phyloP scores from a whole-genome alignment of 116 monocot genomes.

The Dioscorea cayenensis region DNA sequence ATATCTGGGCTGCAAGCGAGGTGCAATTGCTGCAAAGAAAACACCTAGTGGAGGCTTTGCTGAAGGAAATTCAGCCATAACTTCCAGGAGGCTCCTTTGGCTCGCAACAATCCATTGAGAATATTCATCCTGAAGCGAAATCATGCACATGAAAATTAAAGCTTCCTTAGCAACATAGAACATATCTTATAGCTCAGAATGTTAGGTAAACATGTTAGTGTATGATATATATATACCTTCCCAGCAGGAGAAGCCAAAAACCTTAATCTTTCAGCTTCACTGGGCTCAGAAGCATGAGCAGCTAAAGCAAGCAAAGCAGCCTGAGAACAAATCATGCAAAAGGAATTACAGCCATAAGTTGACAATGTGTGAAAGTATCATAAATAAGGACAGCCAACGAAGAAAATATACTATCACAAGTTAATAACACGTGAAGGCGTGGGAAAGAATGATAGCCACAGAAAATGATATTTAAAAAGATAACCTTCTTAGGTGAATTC shows the following conservation, averaged over 20 bases:
- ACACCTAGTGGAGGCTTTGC: conserved; percentile 79
- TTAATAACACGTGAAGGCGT: neutral
- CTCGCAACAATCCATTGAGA: conserved; percentile 70
- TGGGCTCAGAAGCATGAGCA: conserved; percentile 83
- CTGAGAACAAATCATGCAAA: conserved; percentile 15
- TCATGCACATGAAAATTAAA: neutral
- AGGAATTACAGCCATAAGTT: neutral
- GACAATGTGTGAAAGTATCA: no score
- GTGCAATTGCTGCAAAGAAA: conserved; percentile 86
- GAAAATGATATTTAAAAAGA: neutral
- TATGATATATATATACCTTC: conserved; percentile 43
- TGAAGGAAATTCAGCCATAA: conserved; percentile 81
- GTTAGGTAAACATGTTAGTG: neutral
- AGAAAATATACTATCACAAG: neutral
- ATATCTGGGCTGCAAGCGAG: conserved; percentile 82
- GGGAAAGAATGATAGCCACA: neutral
- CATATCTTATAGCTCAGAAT: neutral
- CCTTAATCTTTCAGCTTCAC: conserved; percentile 60
- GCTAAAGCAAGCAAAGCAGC: conserved; percentile 85
- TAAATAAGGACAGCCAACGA: no score
- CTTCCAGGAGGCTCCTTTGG: conserved; percentile 91
- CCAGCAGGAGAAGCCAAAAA: conserved; percentile 80
- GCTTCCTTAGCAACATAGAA: neutral
- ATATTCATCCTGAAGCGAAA: conserved; percentile 67
- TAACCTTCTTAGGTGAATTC: conserved; percentile 77